Evolutionary conservation across 2,329 filamentous ascomycete genomes (phyloP), one percentile per base, ranked within the genome.

Genomic region (Biscogniauxia mediterranea): DNA sequence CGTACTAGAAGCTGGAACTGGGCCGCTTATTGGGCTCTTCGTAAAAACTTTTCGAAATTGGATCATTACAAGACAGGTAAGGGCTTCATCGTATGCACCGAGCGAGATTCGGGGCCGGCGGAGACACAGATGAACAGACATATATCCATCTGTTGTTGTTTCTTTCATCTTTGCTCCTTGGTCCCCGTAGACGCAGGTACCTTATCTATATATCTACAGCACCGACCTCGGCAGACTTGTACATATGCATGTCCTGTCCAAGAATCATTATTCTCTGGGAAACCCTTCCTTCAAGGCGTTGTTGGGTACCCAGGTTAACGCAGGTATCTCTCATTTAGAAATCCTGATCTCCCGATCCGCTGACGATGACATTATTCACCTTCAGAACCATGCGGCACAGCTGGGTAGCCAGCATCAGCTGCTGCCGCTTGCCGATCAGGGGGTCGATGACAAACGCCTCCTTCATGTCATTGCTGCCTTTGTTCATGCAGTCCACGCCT

Each of bases 361-460:
- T 87, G 71, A 97, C 89, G 77, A 97, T 97, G 67, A 97, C 93
- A 76, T 97, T 96, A 83, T 97, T 97, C 75, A 93, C 88, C 87
- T 97, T 97, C 70, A 97, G 84, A 68, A 97, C 93, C 94, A 99
- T 98, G 68, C 95, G 89, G 83, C 95, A 98, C 69, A 99, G 83
- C 81, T 99, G 95, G 57, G 96, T 99, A 32, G 95, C 95, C 67
- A 99, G 85, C 80, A 97, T 87, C 63, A 99, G 85, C 80, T 99
- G 95, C 81, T 97, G 93, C 79, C 92, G 91, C 86, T 99, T 99
- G 70, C 95, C 95, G 75, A 99, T 99, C 73, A 99, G 82, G 57
- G 95, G 96, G 75, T 99, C 95, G 75, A 99, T 98, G 68, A 97
- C 95, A 78, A 99, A 99, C 68, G 95, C 91, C 70, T 97, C 89